Evolutionary conservation across 2,329 filamentous ascomycete species (phyloP).

Genomic region (Tympanopsis confertula): DNA sequence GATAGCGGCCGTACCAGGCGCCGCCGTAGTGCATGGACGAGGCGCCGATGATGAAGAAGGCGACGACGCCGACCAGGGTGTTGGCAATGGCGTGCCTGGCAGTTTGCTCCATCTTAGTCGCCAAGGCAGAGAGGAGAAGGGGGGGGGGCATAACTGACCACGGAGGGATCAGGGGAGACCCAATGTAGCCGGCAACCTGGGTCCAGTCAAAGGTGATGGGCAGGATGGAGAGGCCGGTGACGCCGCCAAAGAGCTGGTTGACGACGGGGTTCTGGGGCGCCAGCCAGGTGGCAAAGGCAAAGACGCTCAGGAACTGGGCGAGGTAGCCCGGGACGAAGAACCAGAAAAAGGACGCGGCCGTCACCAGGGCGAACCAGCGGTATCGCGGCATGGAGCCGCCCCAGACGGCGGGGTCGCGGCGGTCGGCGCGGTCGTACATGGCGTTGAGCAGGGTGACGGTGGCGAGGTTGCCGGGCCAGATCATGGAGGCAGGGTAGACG

Average conservation of each 20-base stretch:
- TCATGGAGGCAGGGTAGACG: conserved; percentile 58
- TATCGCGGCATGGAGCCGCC: conserved; percentile 59
- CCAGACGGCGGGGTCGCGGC: conserved; percentile 35
- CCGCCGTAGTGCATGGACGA: conserved; percentile 53
- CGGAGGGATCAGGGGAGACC: conserved; percentile 57
- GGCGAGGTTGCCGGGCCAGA: conserved; percentile 61
- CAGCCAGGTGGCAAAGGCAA: conserved; percentile 64
- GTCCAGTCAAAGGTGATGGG: conserved; percentile 72
- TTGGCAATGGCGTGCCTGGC: conserved; percentile 60
- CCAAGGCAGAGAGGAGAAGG: not conserved
- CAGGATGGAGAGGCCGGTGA: conserved; percentile 53
- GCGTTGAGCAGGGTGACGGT: conserved; percentile 59
- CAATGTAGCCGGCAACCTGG: conserved; percentile 56
- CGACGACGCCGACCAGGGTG: conserved; percentile 53
- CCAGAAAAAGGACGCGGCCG: conserved; percentile 46
- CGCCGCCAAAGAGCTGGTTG: conserved; percentile 64
- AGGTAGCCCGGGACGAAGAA: conserved; percentile 62
- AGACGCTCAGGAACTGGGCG: conserved; percentile 57
- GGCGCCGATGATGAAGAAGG: conserved; percentile 52
- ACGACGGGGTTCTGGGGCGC: conserved; percentile 55
- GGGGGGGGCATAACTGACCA: conserved; percentile 31
- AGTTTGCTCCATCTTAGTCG: conserved; percentile 1
- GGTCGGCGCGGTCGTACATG: conserved; percentile 49
- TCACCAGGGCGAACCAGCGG: conserved; percentile 49
- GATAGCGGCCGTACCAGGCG: conserved; percentile 49